Evolutionary conservation across 495 filamentous ascomycete genomes (phyloP), one percentile per base, ranked within the genome.

Genomic region (Tuber aestivum): DNA sequence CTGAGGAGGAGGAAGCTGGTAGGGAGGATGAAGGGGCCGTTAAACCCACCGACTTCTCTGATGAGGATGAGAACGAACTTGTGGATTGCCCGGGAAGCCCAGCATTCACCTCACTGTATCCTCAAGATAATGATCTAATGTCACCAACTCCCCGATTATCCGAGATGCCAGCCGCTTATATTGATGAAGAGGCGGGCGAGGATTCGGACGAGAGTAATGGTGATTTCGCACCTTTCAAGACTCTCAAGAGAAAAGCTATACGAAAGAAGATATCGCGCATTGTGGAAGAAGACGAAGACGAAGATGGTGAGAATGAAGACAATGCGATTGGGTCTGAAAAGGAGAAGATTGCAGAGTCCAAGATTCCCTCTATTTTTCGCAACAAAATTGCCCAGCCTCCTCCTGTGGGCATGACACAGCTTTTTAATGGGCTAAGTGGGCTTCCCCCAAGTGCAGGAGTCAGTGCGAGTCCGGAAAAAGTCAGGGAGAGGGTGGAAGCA

Each of bases 31-130:
- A 85, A 16, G 70, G 69, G 38, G 74, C 78, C 41, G 83, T 91
- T 71, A 92, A 93, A 77, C 90, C 90, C 37, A 91, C 92, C 82
- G 89, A 88, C 75, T 92, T 92, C 81, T 84, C 83, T 32, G 90
- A 93, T 78, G 91, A 84, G 32, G 86, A 83, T 45, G 86, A 86
- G 37, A 83, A 86, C 10, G 87, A 86, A 73, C 83, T 83, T 20
- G 87, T 88, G 78, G 84, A 84, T 45, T 81, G 81, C 37, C 80
- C 80, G 6, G 85, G 84, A 69, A 80, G 82, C 35, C 79, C 84
- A 45, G 78, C 73, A 14, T 74, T 82, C 38, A 74, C 80, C 5
- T 77, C 71, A 20, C 74, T 82, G 80, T 72, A 71, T 44, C 72
- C 38, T 41, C 71, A 50, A 4, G 71, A 77, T 32, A 74, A 79